A percentile compares a stretch with the other conserved stretches of the same genome.
These are phyloP conservation scores for Trichoderma harzianum DNA, from an alignment of 2,329 filamentous ascomycete genomes.

Conservation along the genomic window DNA sequence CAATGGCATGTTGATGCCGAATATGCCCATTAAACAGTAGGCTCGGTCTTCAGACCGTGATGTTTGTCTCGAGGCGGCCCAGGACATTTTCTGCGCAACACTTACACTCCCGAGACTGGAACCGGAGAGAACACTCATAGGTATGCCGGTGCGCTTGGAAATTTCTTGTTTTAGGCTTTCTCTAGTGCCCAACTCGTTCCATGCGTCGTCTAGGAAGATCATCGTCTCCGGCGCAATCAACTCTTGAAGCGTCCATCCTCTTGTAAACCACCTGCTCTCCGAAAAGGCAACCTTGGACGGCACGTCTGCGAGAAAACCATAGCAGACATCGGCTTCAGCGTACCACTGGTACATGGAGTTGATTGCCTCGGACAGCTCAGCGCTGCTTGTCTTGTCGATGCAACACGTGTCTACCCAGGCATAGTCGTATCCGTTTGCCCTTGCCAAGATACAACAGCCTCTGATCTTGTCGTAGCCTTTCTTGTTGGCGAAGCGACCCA, in stretches of 20 bases:
- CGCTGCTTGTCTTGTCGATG: conserved; percentile 8
- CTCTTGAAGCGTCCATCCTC: conserved; percentile 2
- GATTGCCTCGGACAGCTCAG: neutral
- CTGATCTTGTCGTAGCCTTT: neutral
- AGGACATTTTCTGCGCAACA: neutral
- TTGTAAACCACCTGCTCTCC: neutral
- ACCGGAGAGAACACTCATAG: neutral
- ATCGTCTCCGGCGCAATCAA: neutral
- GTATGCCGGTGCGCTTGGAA: neutral
- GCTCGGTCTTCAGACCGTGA: conserved; percentile 3
- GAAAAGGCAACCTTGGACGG: neutral
- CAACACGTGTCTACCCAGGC: conserved; percentile 4
- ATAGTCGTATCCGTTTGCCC: neutral
- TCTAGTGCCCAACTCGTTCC: neutral
- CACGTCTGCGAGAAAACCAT: neutral
- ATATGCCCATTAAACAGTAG: conserved; percentile 12
- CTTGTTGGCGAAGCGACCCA: neutral
- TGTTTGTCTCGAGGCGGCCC: neutral
- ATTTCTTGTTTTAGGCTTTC: neutral
- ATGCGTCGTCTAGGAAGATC: neutral
- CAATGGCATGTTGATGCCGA: conserved; percentile 6
- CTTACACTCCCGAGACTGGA: neutral
- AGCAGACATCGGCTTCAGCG: neutral
- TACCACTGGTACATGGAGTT: conserved; percentile 11
- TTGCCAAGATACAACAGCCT: neutral